Percentiles rank a stretch among this genome's conserved stretches.
Evolutionary conservation across 768 basidiomycete species (phyloP).

Genomic region (Suillus cothurnatus): DNA sequence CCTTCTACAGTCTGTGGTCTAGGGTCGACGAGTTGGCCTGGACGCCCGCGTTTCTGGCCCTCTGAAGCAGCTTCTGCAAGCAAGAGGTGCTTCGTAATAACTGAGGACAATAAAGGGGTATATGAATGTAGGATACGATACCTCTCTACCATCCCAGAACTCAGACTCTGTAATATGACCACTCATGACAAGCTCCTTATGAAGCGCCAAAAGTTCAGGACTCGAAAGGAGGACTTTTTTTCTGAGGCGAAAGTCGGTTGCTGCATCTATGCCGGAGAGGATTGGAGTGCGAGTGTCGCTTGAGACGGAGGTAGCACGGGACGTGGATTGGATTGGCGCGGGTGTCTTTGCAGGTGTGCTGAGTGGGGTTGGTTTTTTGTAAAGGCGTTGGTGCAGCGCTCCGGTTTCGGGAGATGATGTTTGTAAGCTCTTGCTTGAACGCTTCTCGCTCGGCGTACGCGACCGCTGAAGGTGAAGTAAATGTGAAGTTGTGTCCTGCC

Average conservation of each 20-base stretch:
- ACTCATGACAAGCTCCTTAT: slow-evolving; percentile 84
- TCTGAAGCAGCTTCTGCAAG: slow-evolving; percentile 76
- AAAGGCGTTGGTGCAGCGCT: slow-evolving; percentile 30
- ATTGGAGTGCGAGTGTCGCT: slow-evolving; percentile 56
- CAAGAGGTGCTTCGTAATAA: slow-evolving; percentile 61
- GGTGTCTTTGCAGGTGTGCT: slow-evolving; percentile 31
- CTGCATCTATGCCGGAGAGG: slow-evolving; percentile 58
- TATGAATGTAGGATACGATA: slow-evolving; percentile 35
- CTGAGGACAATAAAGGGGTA: slow-evolving; percentile 24
- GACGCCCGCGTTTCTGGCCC: slow-evolving; percentile 75
- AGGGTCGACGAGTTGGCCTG: slow-evolving; percentile 85
- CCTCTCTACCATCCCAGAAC: slow-evolving; percentile 97
- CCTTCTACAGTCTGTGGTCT: slow-evolving; percentile 82
- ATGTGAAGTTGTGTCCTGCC: slow-evolving; percentile 81
- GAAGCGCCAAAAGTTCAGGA: slow-evolving; percentile 76
- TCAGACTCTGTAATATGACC: slow-evolving; percentile 89
- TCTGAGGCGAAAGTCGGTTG: slow-evolving; percentile 70
- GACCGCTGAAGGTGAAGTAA: slow-evolving; percentile 63
- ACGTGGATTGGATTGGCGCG: slow-evolving; percentile 49
- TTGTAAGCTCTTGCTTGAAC: slow-evolving; percentile 80
- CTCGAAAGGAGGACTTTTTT: slow-evolving; percentile 80
- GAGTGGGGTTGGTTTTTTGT: slow-evolving; percentile 30
- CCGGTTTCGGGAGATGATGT: slow-evolving; percentile 76
- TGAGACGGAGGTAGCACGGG: slow-evolving; percentile 64
- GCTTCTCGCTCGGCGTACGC: slow-evolving; percentile 75